Base-by-base conservation (phyloP, 805 yeast genomes). In the Martiniozyma abietophila region DNA sequence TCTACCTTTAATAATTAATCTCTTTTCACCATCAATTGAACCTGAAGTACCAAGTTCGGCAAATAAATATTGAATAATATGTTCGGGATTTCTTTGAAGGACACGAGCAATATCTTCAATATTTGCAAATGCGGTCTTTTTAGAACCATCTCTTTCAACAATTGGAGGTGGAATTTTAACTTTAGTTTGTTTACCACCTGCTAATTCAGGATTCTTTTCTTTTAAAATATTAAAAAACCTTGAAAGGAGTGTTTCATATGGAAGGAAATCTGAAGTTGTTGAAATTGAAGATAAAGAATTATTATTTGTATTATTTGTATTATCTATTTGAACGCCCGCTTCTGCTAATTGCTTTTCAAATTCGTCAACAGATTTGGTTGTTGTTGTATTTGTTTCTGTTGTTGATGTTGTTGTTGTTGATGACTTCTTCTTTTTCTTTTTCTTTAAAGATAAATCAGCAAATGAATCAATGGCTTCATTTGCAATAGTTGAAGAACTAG, bases 21-120 rank as follows among this genome's bases (percentile, higher is more conserved):
- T 80, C 69, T 86, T 84, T 62, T 84, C 89, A 60, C 97, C 98
- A 64, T 92, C 99, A 41, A 92, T 89, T 37, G 96, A 88, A 56
- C 99, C 99, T 2, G 97, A 85, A 15, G 99, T 92, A 78, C 99
- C 99, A 73, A 92, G 71, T 67, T 92, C 99, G 1, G 97, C 96
- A 64, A 92, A 92, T 62, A 92, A 65, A 64, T 81, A 92, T 67
- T 86, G 96, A 61, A 92, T 92, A 46, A 92, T 77, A 65, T 92
- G 98, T 55, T 92, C 98, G 48, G 95, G 92, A 35, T 86, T 82
- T 67, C 99, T 79, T 63, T 92, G 96, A 67, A 92, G 72, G 38
- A 86, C 92, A 48, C 83, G 83, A 43, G 95, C 74, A 49, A 92
- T 92, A 53, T 83, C 95, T 65, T 88, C 95, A 47, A 92, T 88